Conservation (phyloP, 257 asterid species). For the Nicotiana sylvestris region DNA sequence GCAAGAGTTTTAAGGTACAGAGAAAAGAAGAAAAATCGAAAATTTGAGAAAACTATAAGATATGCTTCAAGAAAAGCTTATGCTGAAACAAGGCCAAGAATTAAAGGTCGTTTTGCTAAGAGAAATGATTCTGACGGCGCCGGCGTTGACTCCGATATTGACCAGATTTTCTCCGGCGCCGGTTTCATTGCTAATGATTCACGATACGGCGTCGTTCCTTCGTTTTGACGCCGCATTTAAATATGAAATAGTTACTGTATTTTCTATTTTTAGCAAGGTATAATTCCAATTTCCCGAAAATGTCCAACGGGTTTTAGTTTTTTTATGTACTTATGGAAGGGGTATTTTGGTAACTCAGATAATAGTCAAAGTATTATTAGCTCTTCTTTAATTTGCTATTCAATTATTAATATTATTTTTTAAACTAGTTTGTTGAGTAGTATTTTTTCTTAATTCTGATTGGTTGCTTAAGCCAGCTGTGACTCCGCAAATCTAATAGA, state of each 20-base stretch:
- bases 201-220: conserved; percentile 50
- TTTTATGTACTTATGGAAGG: not conserved
- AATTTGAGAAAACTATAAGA: conserved; percentile 77
- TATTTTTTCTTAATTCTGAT: conserved; percentile 35
- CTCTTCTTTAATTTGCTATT: not conserved
- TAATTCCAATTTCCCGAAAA: not conserved
- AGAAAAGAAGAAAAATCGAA: conserved; percentile 79
- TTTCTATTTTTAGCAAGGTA: not conserved
- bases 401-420: not conserved
- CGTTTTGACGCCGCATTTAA: conserved; percentile 27
- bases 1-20: conserved; percentile 80
- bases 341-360: not conserved
- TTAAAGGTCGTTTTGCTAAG: conserved; percentile 84
- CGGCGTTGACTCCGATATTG: conserved; percentile 34
- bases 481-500: not conserved
- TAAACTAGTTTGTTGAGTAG: conserved; percentile 10
- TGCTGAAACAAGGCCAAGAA: conserved; percentile 82
- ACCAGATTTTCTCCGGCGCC: conserved; percentile 30
- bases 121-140: conserved; percentile 28
- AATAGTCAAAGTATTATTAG: not conserved
- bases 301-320: not conserved
- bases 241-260: not conserved
- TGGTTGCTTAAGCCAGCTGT: conserved; percentile 17
- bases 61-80: conserved; percentile 89
- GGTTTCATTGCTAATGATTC: conserved; percentile 32